Conservation (phyloP, 176 grass and related monocot species). For the Ananas comosus region DNA sequence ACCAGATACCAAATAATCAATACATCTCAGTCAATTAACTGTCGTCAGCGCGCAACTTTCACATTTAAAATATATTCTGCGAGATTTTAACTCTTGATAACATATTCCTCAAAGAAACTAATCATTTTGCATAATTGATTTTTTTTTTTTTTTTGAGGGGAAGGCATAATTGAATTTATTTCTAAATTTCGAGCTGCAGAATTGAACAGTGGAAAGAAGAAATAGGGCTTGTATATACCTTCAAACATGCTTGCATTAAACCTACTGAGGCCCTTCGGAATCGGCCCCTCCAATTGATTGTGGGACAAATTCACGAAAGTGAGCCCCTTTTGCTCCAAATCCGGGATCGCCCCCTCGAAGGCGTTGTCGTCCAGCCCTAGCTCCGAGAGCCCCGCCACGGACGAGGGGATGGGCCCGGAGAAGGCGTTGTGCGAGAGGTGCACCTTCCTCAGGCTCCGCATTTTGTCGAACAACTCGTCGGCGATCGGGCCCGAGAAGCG, state of each 20-base stretch:
- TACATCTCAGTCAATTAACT: no score
- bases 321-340: conserved; percentile 28
- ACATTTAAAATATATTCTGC: no score
- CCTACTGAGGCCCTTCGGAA: conserved; percentile 31
- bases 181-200: no score
- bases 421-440: conserved; percentile 43
- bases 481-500: conserved; percentile 43
- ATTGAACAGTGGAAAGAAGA: not conserved
- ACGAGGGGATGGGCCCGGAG: conserved; percentile 46
- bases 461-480: conserved; percentile 26
- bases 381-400: conserved; percentile 24
- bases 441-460: conserved; percentile 40
- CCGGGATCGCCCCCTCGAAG: conserved; percentile 44
- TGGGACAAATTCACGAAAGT: conserved; percentile 28
- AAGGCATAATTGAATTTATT: no score
- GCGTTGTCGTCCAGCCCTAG: conserved; percentile 37
- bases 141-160: no score
- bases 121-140: no score
- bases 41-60: no score
- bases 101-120: no score
- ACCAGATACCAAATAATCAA: no score
- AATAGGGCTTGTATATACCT: conserved; percentile 31
- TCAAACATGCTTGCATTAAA: conserved; percentile 24
- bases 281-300: conserved; percentile 51
- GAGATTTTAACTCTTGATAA: no score